Evolutionary conservation across 768 basidiomycete species (phyloP), one percentile per base, ranked within the genome.

Genomic region (Russula emetica): DNA sequence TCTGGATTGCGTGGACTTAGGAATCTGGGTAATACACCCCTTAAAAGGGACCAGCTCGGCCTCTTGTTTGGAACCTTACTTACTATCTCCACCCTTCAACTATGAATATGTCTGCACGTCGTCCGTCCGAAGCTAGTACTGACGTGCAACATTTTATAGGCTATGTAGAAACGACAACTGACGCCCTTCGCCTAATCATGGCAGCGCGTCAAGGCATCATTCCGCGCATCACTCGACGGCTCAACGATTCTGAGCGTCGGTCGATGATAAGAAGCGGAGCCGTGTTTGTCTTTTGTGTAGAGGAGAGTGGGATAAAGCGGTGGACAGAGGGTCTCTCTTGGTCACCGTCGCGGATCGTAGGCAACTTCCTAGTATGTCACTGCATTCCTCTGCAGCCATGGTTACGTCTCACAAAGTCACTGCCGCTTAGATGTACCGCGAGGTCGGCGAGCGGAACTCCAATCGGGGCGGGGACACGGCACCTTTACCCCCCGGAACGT

Each of bases 251-350:
- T n/a, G 90, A 94, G 71, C 82, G 86, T 36, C 76, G 78, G 49
- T 73, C 74, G 5, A 78, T 81, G 74, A 79, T 84, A 62, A 74
- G 76, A 55, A 79, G 77, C 61, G 83, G 83, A 11, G 88, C 91
- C 54, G 85, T 93, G 18, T 94, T 92, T 72, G 86, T 94, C 55
- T 94, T 92, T 76, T 89, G 89, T 71, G 91, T 92, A 70, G 86
- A 90, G 69, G 90, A 92, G 72, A 90, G 89, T 71, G 88, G 88
- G 14, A 93, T 94, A 75, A 92, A 90, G 73, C 80, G 91, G 18
- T 92, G 91, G 88, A 94, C 92, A 38, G 92, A 84, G 70, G 81
- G 86, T 44, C 73, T 89, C 24, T 76, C 87, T 13, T 94, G 92
- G 91, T 89, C 87, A 22, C 90, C 91, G 0, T 90, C 88, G 64